A percentile compares a stretch with the other conserved stretches of the same genome.
Evolutionary conservation across 1,139 yeast species (phyloP).

Genomic region (Debaryomyces subglobosus): DNA sequence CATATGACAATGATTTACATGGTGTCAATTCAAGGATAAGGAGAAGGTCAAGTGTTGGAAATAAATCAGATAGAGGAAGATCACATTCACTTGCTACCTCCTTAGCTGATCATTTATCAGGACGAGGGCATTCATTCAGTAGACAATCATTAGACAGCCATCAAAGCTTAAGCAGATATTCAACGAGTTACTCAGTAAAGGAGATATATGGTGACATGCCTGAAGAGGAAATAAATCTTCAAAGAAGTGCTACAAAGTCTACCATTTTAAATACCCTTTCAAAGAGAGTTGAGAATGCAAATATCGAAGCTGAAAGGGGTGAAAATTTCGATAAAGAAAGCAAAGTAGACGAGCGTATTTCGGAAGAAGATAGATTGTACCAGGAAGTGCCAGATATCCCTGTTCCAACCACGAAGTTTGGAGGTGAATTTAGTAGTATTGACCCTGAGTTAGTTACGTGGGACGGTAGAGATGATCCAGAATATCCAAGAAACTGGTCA

Average conservation of each 20-base stretch:
- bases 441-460: slow-evolving; percentile 70
- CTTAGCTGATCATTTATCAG: neutral
- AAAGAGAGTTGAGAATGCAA: slow-evolving; percentile 21
- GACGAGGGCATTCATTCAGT: slow-evolving; percentile 2
- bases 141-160: slow-evolving; percentile 5
- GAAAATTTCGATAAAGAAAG: slow-evolving; percentile 12
- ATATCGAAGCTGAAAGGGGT: slow-evolving; percentile 12
- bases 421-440: slow-evolving; percentile 49
- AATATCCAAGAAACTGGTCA: slow-evolving; percentile 65
- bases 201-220: slow-evolving; percentile 34
- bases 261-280: slow-evolving; percentile 36
- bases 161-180: slow-evolving; percentile 13
- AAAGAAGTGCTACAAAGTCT: slow-evolving; percentile 37
- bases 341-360: slow-evolving; percentile 9
- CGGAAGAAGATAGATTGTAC: slow-evolving; percentile 16
- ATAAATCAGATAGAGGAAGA: neutral
- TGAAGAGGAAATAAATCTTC: slow-evolving; percentile 28
- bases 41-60: neutral
- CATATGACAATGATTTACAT: neutral
- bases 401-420: slow-evolving; percentile 48
- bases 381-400: slow-evolving; percentile 36
- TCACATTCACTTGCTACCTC: neutral
- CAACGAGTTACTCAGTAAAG: slow-evolving; percentile 27
- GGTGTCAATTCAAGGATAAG: neutral
- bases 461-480: slow-evolving; percentile 64